Conservation (phyloP, 179 eudicot species). For the Pouteria campechiana region DNA sequence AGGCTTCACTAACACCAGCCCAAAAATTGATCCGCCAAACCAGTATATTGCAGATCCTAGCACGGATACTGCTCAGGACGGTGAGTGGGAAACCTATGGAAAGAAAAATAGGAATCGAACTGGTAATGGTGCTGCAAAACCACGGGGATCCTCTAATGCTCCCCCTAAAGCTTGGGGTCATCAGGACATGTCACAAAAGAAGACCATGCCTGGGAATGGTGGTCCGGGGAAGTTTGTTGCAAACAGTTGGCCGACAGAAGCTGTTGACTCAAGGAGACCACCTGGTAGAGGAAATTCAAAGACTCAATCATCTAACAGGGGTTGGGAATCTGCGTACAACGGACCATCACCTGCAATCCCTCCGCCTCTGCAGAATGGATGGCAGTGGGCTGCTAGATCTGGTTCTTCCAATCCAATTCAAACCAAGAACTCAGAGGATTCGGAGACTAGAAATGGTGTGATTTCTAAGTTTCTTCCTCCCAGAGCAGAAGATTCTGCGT, state of each 20-base stretch:
- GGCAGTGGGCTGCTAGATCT: conserved; percentile 21
- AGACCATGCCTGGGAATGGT: conserved; percentile 14
- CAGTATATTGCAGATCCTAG: conserved; percentile 25
- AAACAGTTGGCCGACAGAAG: conserved; percentile 10
- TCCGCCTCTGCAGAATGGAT: conserved; percentile 33
- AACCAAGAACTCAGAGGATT: conserved; percentile 10
- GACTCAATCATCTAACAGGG: conserved; percentile 5
- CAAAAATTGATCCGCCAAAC: conserved; percentile 18
- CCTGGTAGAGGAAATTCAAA: conserved; percentile 29
- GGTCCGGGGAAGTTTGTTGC: conserved; percentile 20
- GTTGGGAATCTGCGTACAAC: neutral
- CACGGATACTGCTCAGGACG: conserved; percentile 29
- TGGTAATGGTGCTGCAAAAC: conserved; percentile 19
- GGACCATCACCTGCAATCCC: conserved; percentile 13
- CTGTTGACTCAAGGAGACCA: conserved; percentile 15
- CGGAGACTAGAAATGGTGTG: neutral
- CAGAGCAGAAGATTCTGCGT: conserved; percentile 3
- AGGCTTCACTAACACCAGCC: too few relatives aligned
- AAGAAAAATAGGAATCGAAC: conserved; percentile 34
- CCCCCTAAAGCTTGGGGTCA: conserved; percentile 42
- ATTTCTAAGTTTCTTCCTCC: conserved; percentile 2
- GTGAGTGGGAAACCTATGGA: conserved; percentile 34
- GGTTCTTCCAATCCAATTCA: too few relatives aligned
- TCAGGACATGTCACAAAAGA: conserved; percentile 20
- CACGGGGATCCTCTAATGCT: conserved; percentile 20